These are phyloP conservation scores for Balansia obtecta DNA, from an alignment of 2,329 filamentous ascomycete species.

Conservation along the genomic window DNA sequence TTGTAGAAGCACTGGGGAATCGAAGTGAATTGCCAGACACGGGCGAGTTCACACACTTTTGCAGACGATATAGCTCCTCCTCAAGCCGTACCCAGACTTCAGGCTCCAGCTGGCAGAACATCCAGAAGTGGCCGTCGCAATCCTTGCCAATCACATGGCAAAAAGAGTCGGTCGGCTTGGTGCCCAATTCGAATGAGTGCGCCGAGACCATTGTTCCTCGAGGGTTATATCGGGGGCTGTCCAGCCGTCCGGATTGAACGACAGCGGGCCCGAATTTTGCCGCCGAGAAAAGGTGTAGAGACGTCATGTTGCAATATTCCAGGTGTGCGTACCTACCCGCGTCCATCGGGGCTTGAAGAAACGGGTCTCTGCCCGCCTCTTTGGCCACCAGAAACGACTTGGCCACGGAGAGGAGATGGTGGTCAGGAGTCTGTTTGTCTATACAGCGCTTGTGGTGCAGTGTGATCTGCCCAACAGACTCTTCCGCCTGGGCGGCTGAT, in stretches of 20 bases:
- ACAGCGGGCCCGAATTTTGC: constrained; percentile 6
- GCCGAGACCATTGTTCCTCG: constrained; percentile 5
- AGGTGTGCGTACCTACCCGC: neutral
- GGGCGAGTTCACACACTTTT: constrained; percentile 6
- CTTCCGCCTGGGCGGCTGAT: neutral
- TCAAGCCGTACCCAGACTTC: constrained; percentile 6
- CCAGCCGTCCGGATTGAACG: neutral
- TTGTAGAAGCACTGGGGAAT: neutral
- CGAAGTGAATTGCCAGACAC: constrained; percentile 3
- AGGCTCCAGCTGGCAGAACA: constrained; percentile 7
- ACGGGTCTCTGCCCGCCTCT: neutral
- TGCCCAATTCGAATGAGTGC: constrained; percentile 1
- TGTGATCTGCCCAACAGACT: neutral
- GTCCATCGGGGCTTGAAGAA: neutral
- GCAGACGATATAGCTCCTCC: constrained; percentile 7
- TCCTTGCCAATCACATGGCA: constrained; percentile 6
- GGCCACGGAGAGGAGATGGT: neutral
- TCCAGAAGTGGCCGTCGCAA: constrained; percentile 6
- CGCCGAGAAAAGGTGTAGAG: constrained; percentile 4
- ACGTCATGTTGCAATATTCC: constrained; percentile 4
- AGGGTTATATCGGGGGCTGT: constrained; percentile 3
- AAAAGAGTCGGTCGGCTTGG: neutral
- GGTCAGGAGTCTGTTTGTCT: constrained; percentile 3
- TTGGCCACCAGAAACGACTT: constrained; percentile 1
- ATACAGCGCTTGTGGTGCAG: constrained; percentile 5